Conservation (phyloP, 2,329 filamentous ascomycete species). For the Plectosphaerella cucumerina region DNA sequence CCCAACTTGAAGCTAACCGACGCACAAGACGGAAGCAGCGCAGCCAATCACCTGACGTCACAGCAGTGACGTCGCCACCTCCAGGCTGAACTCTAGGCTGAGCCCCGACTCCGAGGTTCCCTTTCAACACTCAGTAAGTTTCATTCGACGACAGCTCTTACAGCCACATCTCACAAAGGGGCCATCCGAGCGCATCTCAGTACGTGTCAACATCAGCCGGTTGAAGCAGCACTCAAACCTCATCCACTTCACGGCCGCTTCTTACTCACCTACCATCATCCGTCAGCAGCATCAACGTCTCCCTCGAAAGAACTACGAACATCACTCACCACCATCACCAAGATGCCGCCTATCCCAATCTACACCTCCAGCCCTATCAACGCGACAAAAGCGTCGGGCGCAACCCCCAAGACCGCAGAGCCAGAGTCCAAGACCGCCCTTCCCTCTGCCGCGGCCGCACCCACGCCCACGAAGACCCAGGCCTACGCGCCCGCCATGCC, state of each 20-base stretch:
- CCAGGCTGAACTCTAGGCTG: background rate
- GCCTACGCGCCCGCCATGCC: constrained; percentile 40
- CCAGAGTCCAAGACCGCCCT: constrained; percentile 13
- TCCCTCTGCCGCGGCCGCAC: constrained; percentile 13
- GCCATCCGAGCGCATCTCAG: too few species aligned
- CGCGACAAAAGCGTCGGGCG: constrained; percentile 46
- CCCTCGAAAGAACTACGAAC: too few species aligned
- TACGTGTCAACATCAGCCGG: too few species aligned
- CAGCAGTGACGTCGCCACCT: constrained; percentile 2
- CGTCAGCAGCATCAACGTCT: too few species aligned
- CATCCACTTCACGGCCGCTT: too few species aligned
- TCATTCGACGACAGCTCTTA: background rate
- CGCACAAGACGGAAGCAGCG: too few species aligned
- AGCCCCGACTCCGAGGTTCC: background rate
- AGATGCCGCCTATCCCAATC: constrained; percentile 58
- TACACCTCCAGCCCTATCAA: constrained; percentile 57
- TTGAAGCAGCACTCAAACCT: too few species aligned
- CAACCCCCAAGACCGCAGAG: constrained; percentile 40
- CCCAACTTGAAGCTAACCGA: too few species aligned
- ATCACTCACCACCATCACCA: background rate
- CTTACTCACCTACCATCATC: too few species aligned
- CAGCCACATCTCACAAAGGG: background rate
- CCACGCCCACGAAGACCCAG: constrained; percentile 4
- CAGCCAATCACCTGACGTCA: constrained; percentile 7
- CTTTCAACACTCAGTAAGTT: background rate